Evolutionary conservation across 208 protist genomes (phyloP).

Genomic region (Sergeia podlipaevii): DNA sequence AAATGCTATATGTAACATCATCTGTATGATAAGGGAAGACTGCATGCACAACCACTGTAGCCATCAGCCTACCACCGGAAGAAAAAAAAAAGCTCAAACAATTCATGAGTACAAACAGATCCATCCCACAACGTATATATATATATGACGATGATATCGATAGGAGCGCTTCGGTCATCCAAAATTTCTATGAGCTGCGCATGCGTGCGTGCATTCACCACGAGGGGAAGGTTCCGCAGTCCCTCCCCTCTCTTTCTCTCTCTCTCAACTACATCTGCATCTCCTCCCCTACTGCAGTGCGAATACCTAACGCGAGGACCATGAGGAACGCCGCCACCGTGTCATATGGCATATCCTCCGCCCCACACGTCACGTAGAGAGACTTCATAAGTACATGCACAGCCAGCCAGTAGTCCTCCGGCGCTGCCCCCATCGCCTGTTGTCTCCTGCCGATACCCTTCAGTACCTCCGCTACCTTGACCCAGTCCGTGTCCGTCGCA

Average conservation of each 20-base stretch:
- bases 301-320: slow-evolving; percentile 58
- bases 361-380: slow-evolving; percentile 51
- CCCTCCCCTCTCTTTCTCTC: not conserved
- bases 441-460: slow-evolving; percentile 52
- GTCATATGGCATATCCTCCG: slow-evolving; percentile 44
- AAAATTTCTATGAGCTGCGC: too few relatives aligned
- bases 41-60: too few relatives aligned
- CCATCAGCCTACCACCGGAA: too few relatives aligned
- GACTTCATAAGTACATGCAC: slow-evolving; percentile 64
- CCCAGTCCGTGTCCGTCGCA: slow-evolving; percentile 34
- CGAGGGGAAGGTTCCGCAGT: not conserved
- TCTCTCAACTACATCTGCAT: not conserved
- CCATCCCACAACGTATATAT: too few relatives aligned
- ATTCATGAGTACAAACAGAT: too few relatives aligned
- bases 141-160: slow-evolving; percentile 3
- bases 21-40: too few relatives aligned
- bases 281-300: slow-evolving; percentile 18
- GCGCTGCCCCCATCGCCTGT: slow-evolving; percentile 39
- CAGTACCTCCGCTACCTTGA: slow-evolving; percentile 40
- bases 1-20: too few relatives aligned
- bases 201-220: not conserved
- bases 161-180: too few relatives aligned
- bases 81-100: too few relatives aligned
- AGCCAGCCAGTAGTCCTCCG: slow-evolving; percentile 77
- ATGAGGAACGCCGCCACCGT: slow-evolving; percentile 61